Percentiles rank a stretch among this genome's conserved stretches.
These are phyloP conservation scores for Starmerella ratchasimensis DNA, from an alignment of 805 yeast genomes.

Conservation along the genomic window DNA sequence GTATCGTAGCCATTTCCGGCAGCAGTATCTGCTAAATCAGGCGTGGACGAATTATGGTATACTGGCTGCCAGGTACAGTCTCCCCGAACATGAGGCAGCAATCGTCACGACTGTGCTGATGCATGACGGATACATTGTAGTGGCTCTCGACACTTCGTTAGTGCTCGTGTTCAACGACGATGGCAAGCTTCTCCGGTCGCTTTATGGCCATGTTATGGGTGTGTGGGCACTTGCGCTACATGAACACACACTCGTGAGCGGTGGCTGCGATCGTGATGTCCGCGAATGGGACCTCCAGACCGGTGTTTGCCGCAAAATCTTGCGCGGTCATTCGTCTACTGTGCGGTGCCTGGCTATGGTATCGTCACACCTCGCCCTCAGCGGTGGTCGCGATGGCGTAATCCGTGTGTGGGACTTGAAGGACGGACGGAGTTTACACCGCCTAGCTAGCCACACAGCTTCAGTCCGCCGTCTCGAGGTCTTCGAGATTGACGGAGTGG, in stretches of 20 bases:
- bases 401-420: slow-evolving; percentile 92
- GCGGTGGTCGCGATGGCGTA: slow-evolving; percentile 85
- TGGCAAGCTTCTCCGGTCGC: slow-evolving; percentile 52
- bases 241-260: slow-evolving; percentile 82
- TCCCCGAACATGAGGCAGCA: slow-evolving; percentile 24
- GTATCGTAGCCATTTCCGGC: slow-evolving; percentile 29
- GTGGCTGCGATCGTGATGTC: slow-evolving; percentile 92
- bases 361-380: slow-evolving; percentile 59
- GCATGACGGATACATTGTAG: slow-evolving; percentile 28
- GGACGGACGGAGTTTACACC: slow-evolving; percentile 67
- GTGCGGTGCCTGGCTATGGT: slow-evolving; percentile 75
- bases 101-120: slow-evolving; percentile 31
- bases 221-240: slow-evolving; percentile 93
- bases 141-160: slow-evolving; percentile 33
- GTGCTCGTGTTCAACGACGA: slow-evolving; percentile 31
- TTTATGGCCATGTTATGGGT: slow-evolving; percentile 95
- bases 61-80: slow-evolving; percentile 29
- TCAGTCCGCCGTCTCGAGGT: slow-evolving; percentile 56
- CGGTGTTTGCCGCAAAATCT: slow-evolving; percentile 73
- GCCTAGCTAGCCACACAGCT: slow-evolving; percentile 55
- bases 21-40: slow-evolving; percentile 28
- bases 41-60: slow-evolving; percentile 33
- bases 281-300: slow-evolving; percentile 88
- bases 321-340: slow-evolving; percentile 87
- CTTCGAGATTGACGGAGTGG: slow-evolving; percentile 31